Percentiles rank a stretch among this genome's conserved stretches.
These are phyloP conservation scores for Gelatoporia subvermispora DNA, from an alignment of 768 basidiomycete genomes.

Conservation along the genomic window DNA sequence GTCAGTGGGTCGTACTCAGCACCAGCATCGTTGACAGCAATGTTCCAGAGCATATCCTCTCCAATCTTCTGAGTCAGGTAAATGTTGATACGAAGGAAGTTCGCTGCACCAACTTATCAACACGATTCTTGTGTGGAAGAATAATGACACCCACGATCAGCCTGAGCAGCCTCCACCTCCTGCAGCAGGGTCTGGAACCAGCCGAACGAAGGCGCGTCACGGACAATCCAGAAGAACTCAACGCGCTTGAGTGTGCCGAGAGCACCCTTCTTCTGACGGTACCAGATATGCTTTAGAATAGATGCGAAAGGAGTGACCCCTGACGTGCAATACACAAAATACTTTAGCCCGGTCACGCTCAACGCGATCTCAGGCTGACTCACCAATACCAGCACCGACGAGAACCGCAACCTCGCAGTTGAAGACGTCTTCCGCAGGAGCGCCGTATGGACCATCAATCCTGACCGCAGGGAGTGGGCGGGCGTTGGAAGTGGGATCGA, in stretches of 20 bases:
- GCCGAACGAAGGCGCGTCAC: conserved; percentile 94
- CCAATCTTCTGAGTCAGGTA: conserved; percentile 84
- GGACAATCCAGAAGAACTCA: conserved; percentile 93
- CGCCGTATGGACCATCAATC: conserved; percentile 91
- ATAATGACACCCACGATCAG: conserved; percentile 62
- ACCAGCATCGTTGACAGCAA: conserved; percentile 81
- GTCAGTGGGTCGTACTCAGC: conserved; percentile 88
- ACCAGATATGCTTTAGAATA: conserved; percentile 95
- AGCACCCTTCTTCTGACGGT: conserved; percentile 74
- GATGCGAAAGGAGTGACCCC: conserved; percentile 94
- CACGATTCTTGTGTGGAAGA: not conserved
- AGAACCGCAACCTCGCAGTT: conserved; percentile 83
- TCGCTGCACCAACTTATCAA: conserved; percentile 42
- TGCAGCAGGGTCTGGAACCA: conserved; percentile 92
- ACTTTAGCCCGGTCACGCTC: not conserved
- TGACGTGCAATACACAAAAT: conserved; percentile 20
- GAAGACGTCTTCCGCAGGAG: conserved; percentile 90
- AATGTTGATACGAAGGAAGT: conserved; percentile 89
- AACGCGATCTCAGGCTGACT: conserved; percentile 15
- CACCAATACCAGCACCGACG: conserved; percentile 90
- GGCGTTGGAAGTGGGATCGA: conserved; percentile 47
- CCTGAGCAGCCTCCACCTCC: conserved; percentile 84
- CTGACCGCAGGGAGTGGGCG: conserved; percentile 63
- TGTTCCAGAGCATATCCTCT: conserved; percentile 89
- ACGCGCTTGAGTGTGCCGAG: conserved; percentile 81